Conservation (phyloP, 1,284 basidiomycete genomes). For the Naganishia liquefaciens region DNA sequence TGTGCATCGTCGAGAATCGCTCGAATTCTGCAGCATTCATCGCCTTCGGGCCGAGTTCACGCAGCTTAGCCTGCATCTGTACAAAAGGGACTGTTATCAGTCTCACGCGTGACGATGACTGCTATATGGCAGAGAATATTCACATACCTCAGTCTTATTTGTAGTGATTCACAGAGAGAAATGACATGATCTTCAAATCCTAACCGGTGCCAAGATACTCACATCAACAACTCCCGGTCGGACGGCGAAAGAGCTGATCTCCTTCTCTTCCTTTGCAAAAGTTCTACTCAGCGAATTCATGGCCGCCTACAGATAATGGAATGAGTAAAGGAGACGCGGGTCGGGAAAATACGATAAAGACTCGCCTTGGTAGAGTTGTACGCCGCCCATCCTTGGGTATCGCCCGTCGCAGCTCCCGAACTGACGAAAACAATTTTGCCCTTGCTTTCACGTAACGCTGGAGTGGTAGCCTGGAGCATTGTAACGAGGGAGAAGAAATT, state of each 20-base stretch:
- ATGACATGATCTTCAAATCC: background rate
- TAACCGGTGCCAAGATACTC: slow-evolving; percentile 32
- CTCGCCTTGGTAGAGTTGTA: slow-evolving; percentile 54
- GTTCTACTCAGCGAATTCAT: slow-evolving; percentile 58
- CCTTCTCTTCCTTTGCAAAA: slow-evolving; percentile 57
- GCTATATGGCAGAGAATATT: background rate
- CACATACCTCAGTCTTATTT: slow-evolving; percentile 41
- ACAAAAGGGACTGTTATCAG: background rate
- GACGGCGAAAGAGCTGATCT: slow-evolving; percentile 55
- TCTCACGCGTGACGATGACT: slow-evolving; percentile 7
- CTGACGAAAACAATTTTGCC: slow-evolving; percentile 58
- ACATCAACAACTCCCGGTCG: slow-evolving; percentile 59
- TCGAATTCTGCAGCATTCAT: slow-evolving; percentile 53
- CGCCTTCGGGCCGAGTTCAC: slow-evolving; percentile 42
- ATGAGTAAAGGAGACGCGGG: background rate
- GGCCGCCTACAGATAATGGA: slow-evolving; percentile 48
- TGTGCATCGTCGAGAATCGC: slow-evolving; percentile 55
- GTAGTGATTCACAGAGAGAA: background rate
- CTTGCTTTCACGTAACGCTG: slow-evolving; percentile 49
- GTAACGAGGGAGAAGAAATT: slow-evolving; percentile 59
- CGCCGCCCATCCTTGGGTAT: slow-evolving; percentile 57
- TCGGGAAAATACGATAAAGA: background rate
- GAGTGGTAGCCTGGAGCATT: slow-evolving; percentile 55
- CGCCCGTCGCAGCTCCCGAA: slow-evolving; percentile 57
- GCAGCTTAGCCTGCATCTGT: slow-evolving; percentile 53